These are phyloP conservation scores for Aspergillus hancockii DNA, from an alignment of 495 filamentous ascomycete genomes.

Conservation along the genomic window DNA sequence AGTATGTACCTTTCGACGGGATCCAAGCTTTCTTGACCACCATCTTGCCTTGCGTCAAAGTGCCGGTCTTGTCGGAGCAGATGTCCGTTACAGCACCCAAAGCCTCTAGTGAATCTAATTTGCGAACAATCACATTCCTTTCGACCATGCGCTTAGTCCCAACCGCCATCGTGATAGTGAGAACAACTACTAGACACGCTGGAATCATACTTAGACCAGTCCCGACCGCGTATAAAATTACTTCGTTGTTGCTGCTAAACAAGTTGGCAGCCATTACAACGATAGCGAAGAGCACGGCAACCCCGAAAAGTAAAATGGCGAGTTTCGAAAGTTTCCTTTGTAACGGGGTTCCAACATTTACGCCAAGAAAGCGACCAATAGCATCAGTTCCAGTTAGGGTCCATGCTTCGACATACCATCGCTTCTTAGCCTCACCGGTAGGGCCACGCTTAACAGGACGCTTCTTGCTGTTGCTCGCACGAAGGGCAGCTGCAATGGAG, in stretches of 20 bases:
- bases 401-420: conserved; percentile 70
- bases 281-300: conserved; percentile 68
- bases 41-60: conserved; percentile 74
- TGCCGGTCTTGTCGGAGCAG: conserved; percentile 76
- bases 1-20: conserved; percentile 62
- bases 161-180: conserved; percentile 75
- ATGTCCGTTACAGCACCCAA: conserved; percentile 69
- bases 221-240: conserved; percentile 74
- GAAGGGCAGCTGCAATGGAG: conserved; percentile 65
- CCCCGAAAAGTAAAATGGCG: conserved; percentile 65
- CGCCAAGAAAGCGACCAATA: conserved; percentile 67
- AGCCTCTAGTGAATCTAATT: conserved; percentile 65
- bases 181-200: conserved; percentile 71
- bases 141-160: conserved; percentile 73
- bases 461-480: conserved; percentile 42
- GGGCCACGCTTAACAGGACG: conserved; percentile 59
- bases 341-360: conserved; percentile 69
- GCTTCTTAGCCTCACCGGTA: conserved; percentile 58
- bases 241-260: conserved; percentile 59
- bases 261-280: conserved; percentile 64
- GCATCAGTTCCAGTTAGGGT: conserved; percentile 64
- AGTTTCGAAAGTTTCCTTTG: conserved; percentile 70
- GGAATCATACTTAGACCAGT: conserved; percentile 71
- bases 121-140: conserved; percentile 67
- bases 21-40: conserved; percentile 81